Conservation (phyloP, 2,329 filamentous ascomycete genomes). For the Aspergillus chevalieri region DNA sequence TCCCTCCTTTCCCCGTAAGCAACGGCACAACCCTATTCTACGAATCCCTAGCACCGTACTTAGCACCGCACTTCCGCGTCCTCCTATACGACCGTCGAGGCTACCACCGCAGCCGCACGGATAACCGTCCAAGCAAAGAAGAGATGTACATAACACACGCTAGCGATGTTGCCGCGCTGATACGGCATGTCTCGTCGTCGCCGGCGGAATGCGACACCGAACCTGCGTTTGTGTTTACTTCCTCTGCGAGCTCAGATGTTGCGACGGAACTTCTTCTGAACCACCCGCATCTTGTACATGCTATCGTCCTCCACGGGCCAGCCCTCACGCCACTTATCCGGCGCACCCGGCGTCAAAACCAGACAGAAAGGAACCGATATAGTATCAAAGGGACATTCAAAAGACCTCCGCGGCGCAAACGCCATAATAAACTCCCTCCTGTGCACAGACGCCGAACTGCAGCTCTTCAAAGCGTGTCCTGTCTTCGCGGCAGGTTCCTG, state of each 20-base stretch:
- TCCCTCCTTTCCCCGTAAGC: not conserved
- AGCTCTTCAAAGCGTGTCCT: not conserved
- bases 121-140: not conserved
- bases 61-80: not conserved
- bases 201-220: not conserved
- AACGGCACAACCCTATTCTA: not conserved
- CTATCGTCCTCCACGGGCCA: constrained; percentile 45
- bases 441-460: not conserved
- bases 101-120: not conserved
- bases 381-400: not conserved
- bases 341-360: not conserved
- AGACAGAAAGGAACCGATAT: constrained; percentile 3
- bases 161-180: not conserved
- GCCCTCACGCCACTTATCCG: constrained; percentile 19
- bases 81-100: not conserved
- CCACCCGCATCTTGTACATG: constrained; percentile 39
- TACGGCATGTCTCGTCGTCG: not conserved
- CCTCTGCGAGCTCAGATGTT: not conserved
- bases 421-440: constrained; percentile 34
- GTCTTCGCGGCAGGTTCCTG: not conserved
- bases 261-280: constrained; percentile 9
- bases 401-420: constrained; percentile 44
- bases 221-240: not conserved
- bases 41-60: not conserved
- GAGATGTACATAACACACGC: not conserved